phyloP scores from a whole-genome alignment of 768 basidiomycete species.

The Leccinum subgranulosum region DNA sequence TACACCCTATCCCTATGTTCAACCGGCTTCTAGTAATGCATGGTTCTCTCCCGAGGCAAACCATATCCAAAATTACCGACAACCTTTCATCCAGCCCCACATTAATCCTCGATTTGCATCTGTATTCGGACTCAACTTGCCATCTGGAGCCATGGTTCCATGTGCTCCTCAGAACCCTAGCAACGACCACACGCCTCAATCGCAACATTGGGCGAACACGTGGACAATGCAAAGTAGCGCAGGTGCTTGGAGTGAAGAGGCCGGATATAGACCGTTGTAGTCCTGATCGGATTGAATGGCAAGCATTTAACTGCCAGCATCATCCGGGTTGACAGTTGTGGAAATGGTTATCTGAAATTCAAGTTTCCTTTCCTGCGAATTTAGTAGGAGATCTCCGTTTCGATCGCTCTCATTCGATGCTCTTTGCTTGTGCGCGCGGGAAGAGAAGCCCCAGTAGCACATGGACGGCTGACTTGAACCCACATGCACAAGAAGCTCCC shows the following conservation, averaged over 20 bases:
- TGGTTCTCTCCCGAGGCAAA: slow-evolving; percentile 18
- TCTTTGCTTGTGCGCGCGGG: background rate
- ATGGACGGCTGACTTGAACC: background rate
- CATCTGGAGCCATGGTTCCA: slow-evolving; percentile 21
- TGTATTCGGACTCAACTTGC: slow-evolving; percentile 50
- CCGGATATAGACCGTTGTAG: slow-evolving; percentile 29
- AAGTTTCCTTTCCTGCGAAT: background rate
- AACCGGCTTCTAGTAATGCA: slow-evolving; percentile 6
- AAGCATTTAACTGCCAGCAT: slow-evolving; percentile 2
- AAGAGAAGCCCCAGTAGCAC: background rate
- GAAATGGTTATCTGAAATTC: background rate
- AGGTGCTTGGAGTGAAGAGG: slow-evolving; percentile 22
- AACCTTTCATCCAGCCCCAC: slow-evolving; percentile 64
- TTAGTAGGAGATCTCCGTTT: background rate
- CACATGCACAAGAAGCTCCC: background rate
- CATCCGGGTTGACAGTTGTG: background rate
- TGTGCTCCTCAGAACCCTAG: slow-evolving; percentile 15
- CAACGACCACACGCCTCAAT: slow-evolving; percentile 8
- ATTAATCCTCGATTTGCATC: slow-evolving; percentile 81
- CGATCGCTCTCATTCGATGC: background rate
- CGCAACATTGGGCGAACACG: slow-evolving; percentile 34
- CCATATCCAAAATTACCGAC: slow-evolving; percentile 15
- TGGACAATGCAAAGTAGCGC: slow-evolving; percentile 36
- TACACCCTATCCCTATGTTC: slow-evolving; percentile 11
- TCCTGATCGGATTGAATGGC: slow-evolving; percentile 15